phyloP scores from a whole-genome alignment of 2,329 filamentous ascomycete species.

The Pseudomassariella vexata region DNA sequence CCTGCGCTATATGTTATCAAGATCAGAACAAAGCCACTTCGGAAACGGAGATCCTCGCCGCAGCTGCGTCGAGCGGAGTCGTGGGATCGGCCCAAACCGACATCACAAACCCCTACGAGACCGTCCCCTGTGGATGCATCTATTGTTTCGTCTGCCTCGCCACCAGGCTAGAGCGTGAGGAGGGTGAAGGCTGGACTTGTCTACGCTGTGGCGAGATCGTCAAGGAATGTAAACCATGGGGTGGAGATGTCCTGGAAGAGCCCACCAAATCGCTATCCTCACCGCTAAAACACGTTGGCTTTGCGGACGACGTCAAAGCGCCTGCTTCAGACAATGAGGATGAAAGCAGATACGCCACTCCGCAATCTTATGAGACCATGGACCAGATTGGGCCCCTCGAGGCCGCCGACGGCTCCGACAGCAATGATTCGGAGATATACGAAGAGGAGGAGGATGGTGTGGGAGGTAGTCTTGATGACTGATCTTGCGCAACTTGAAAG shows the following conservation, averaged over 20 bases:
- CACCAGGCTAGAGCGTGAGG: conserved; percentile 81
- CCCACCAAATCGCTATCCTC: conserved; percentile 30
- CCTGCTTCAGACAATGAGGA: conserved; percentile 17
- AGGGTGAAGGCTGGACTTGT: conserved; percentile 91
- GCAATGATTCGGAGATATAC: conserved; percentile 24
- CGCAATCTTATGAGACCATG: too few relatives aligned
- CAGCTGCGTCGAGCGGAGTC: conserved; percentile 67
- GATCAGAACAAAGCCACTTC: conserved; percentile 76
- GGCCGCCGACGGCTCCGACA: conserved; percentile 12
- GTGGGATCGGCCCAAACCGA: conserved; percentile 86
- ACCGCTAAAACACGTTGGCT: conserved; percentile 54
- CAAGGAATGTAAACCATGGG: conserved; percentile 85
- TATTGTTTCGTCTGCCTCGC: conserved; percentile 98
- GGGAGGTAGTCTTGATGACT: conserved; percentile 19
- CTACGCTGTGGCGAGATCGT: conserved; percentile 80
- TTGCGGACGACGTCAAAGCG: conserved; percentile 45
- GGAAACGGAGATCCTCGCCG: conserved; percentile 71
- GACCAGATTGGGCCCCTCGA: conserved; percentile 8
- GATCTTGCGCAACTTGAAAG: conserved; percentile 1
- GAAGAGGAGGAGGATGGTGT: conserved; percentile 26
- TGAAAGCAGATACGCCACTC: conserved; percentile 14
- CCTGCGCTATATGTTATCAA: conserved; percentile 94
- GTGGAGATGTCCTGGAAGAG: conserved; percentile 74
- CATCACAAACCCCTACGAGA: conserved; percentile 93
- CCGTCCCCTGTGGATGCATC: conserved; percentile 80